These are phyloP conservation scores for Aurantiochytrium sp. DNA, from an alignment of 108 stramenopile genomes.

Conservation along the genomic window DNA sequence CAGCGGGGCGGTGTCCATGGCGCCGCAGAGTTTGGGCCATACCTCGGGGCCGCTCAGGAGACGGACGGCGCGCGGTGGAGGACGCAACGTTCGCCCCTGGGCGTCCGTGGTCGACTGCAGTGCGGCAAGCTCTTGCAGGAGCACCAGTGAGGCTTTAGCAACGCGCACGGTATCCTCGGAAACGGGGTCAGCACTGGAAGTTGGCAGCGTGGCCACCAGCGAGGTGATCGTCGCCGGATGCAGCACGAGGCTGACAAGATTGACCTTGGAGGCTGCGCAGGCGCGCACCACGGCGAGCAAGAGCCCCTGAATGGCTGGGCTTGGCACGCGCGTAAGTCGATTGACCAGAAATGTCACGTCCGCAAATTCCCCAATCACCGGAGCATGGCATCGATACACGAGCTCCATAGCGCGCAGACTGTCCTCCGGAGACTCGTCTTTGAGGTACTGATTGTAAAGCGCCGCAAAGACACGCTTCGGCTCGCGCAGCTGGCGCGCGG, in stretches of 20 bases:
- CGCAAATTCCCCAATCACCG: background rate
- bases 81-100: background rate
- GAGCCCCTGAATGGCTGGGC: background rate
- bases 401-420: slow-evolving; percentile 12
- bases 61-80: background rate
- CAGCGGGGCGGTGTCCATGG: background rate
- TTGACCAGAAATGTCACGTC: background rate
- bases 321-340: background rate
- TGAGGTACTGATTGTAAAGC: background rate
- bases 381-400: slow-evolving; percentile 13
- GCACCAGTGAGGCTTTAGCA: background rate
- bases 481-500: background rate
- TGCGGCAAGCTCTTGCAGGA: background rate
- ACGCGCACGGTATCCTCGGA: background rate
- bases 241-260: background rate
- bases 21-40: background rate
- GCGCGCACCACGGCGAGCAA: background rate
- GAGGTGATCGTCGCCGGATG: background rate
- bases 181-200: too few relatives aligned
- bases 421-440: background rate
- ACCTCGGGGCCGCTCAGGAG: background rate
- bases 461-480: background rate
- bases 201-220: background rate
- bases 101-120: background rate
- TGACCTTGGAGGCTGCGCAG: background rate